Percentiles rank a stretch among this genome's conserved stretches.
Evolutionary conservation across 305 asterid species (phyloP).

Genomic region (Fraxinus velutina): DNA sequence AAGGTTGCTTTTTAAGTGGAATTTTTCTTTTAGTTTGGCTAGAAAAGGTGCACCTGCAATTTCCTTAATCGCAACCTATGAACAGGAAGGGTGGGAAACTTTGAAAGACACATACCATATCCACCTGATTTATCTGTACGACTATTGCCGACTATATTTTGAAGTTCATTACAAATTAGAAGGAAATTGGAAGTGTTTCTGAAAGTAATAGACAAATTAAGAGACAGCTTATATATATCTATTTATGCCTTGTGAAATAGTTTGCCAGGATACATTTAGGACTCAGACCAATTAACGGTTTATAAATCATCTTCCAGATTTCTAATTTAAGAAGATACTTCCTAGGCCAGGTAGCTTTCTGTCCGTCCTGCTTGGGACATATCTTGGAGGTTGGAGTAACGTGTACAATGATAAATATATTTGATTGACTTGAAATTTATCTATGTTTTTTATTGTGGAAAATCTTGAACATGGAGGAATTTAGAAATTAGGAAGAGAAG

Average conservation of each 20-base stretch:
- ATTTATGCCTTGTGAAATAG: background rate
- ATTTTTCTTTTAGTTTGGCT: background rate
- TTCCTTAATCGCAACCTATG: background rate
- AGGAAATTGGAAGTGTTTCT: background rate
- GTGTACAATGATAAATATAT: background rate
- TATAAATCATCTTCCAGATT: background rate
- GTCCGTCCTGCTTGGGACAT: background rate
- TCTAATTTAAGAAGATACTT: background rate
- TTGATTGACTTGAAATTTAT: background rate
- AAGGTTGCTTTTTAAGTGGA: background rate
- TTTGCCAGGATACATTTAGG: background rate
- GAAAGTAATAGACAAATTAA: slow-evolving; percentile 9
- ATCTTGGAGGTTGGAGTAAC: background rate
- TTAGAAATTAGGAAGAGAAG: background rate
- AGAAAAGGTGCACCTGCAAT: background rate
- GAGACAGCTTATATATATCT: background rate
- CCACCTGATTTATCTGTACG: background rate
- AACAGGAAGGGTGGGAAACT: background rate
- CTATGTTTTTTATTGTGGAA: background rate
- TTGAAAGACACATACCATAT: background rate
- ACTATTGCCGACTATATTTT: background rate
- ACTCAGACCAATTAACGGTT: background rate
- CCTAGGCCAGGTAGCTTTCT: background rate
- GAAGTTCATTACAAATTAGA: background rate
- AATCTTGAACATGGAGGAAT: background rate